Evolutionary conservation across 345 rosid genomes (phyloP).

Genomic region (Iberis pinnata): DNA sequence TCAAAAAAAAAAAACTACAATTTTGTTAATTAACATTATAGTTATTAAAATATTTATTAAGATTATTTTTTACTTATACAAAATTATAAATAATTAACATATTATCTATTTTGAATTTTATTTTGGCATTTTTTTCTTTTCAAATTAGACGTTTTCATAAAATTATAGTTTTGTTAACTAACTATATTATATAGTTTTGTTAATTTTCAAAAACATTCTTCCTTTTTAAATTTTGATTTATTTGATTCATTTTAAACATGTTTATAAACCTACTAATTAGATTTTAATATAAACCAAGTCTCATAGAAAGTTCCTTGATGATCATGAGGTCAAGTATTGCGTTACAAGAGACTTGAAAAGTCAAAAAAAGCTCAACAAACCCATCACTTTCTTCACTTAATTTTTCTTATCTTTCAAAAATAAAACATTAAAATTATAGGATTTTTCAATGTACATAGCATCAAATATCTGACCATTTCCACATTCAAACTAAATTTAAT

Average conservation of each 20-base stretch:
- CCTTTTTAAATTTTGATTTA: neutral
- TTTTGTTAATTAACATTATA: too few species aligned
- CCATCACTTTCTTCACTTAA: conserved; percentile 2
- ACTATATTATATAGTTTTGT: too few species aligned
- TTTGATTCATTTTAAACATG: conserved; percentile 16
- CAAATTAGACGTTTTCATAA: too few species aligned
- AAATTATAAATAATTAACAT: too few species aligned
- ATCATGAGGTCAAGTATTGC: conserved; percentile 19
- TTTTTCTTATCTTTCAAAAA: neutral
- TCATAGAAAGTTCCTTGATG: conserved; percentile 17
- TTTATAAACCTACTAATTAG: neutral
- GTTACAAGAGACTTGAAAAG: conserved; percentile 8
- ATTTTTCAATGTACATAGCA: neutral
- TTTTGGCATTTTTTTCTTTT: too few species aligned
- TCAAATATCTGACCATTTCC: conserved; percentile 12
- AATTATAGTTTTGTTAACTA: too few species aligned
- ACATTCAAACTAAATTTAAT: neutral
- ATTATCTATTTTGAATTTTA: too few species aligned
- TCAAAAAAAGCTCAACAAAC: conserved; percentile 13
- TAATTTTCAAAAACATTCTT: neutral
- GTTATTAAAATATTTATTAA: too few species aligned
- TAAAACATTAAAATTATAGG: conserved; percentile 1
- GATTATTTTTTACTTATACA: too few species aligned
- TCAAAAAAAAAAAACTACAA: too few species aligned
- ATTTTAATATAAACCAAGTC: conserved; percentile 14